A percentile compares a stretch with the other conserved stretches of the same genome.
phyloP scores from a whole-genome alignment of 1,284 basidiomycete species.

The Irpex sp. region DNA sequence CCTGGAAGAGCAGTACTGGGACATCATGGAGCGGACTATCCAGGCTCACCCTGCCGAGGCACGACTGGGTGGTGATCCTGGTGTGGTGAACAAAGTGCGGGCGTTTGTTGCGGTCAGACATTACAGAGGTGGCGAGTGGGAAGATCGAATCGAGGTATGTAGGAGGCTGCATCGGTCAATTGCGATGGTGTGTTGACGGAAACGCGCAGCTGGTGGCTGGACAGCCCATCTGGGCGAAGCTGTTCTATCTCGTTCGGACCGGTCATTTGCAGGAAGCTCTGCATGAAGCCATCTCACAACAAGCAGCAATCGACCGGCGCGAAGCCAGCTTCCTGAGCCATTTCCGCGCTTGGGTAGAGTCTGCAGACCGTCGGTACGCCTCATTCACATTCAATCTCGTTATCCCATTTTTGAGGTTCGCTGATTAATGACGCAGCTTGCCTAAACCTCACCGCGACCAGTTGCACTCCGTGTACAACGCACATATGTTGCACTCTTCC shows the following conservation, averaged over 20 bases:
- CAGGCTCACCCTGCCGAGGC: constrained; percentile 84
- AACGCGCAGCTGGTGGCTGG: constrained; percentile 67
- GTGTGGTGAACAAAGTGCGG: constrained; percentile 84
- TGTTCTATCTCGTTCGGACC: constrained; percentile 89
- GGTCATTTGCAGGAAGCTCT: constrained; percentile 84
- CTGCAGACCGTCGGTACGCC: constrained; percentile 66
- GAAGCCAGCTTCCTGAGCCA: constrained; percentile 85
- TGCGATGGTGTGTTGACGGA: too few species aligned
- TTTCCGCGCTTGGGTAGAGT: constrained; percentile 86
- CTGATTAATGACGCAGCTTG: constrained; percentile 39
- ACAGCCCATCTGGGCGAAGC: constrained; percentile 88
- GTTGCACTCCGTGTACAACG: constrained; percentile 86
- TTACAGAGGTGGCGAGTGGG: constrained; percentile 82
- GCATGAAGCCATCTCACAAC: constrained; percentile 69
- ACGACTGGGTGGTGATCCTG: constrained; percentile 88
- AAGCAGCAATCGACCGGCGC: constrained; percentile 73
- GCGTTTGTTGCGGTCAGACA: constrained; percentile 82
- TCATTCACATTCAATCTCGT: not conserved
- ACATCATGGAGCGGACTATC: constrained; percentile 83
- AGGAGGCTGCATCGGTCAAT: too few species aligned
- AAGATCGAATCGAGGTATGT: constrained; percentile 78
- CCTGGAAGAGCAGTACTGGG: constrained; percentile 84
- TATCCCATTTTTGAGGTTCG: not conserved
- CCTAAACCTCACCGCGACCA: constrained; percentile 83
- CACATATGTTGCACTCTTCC: constrained; percentile 85